Evolutionary conservation across 371 early-diverging fungal genomes (phyloP), one percentile per base, ranked within the genome.

Genomic region (Rhizopus sp.): DNA sequence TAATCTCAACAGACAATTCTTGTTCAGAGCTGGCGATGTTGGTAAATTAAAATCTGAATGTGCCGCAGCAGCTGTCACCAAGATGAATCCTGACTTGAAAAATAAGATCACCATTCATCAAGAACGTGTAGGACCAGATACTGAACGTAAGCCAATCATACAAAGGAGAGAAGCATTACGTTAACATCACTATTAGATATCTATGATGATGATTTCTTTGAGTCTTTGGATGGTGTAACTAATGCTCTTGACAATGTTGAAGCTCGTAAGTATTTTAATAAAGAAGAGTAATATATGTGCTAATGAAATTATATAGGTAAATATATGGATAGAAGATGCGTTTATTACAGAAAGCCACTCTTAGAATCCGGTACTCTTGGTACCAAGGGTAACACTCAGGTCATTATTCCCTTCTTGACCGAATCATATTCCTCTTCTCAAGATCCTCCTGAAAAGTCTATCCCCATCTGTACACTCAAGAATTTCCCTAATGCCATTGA

Each of bases 241-340:
- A 99, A 99, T 73, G 99, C 99, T 5, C 84, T 99, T 60, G 99
- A 99, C 76, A 99, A 99, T 72, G 93, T 99, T 31, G 98, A 99
- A 57, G 99, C 99, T 16, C 92, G 99, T 64, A 85, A 88, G 79
- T 60, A 12, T 15, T 13, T 23, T n/a, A 16, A 57, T 7, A 8
- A 39, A 29, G 9, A 30, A 13, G 0, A 37, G n/a, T 7, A 30
- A 34, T 48, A 33, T 31, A 23, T 23, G 6, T n/a, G 16, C 44
- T n/a, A 37, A 13, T 49, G 6, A 16, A 41, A n/a, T n/a, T 44
- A 33, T 50, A 42, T 49, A 65, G 72, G 65, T 38, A 67, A 72
- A 63, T 99, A 99, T 69, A 93, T 99, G 81, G 99, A 99, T 78
- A 75, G 92, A 58, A 91, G 99, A 59, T 99, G 99, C 72, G 96